phyloP scores from a whole-genome alignment of 2,329 filamentous ascomycete species.

The Thermoascus crustaceus region DNA sequence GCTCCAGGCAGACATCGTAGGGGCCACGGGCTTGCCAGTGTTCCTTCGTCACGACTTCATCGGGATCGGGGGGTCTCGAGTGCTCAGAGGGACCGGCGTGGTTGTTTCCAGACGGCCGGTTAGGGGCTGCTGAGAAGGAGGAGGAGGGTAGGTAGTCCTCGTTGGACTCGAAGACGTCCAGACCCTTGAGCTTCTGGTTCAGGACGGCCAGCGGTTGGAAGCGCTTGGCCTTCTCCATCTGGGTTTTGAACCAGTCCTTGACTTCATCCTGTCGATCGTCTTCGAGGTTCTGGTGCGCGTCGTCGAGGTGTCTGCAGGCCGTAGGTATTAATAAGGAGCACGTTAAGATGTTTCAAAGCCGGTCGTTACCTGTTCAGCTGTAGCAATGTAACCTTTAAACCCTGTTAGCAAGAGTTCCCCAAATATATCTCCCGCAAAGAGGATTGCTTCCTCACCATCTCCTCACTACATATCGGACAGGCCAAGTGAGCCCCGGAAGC shows the following conservation, averaged over 20 bases:
- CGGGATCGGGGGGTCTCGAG: conserved; percentile 57
- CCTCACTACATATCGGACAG: conserved; percentile 96
- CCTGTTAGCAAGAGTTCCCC: conserved; percentile 11
- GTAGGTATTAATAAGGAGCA: conserved; percentile 15
- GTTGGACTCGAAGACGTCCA: conserved; percentile 92
- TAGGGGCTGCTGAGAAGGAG: conserved; percentile 30
- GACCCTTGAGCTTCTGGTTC: conserved; percentile 85
- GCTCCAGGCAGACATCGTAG: conserved; percentile 78
- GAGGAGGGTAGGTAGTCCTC: conserved; percentile 48
- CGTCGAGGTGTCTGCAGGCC: conserved; percentile 70
- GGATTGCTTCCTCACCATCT: conserved; percentile 61
- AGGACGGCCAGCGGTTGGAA: conserved; percentile 87
- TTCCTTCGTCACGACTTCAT: conserved; percentile 75
- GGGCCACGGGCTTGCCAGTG: conserved; percentile 79
- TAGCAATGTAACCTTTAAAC: conserved; percentile 67
- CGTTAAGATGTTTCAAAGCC: conserved; percentile 1
- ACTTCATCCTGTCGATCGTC: conserved; percentile 86
- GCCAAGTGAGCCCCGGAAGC: conserved; percentile 62
- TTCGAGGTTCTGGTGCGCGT: conserved; percentile 81
- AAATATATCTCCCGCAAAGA: too few relatives aligned
- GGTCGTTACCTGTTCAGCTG: conserved; percentile 68
- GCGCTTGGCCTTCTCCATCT: conserved; percentile 84
- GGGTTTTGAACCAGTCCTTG: conserved; percentile 93
- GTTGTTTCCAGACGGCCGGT: conserved; percentile 20
- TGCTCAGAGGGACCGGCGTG: conserved; percentile 24